Evolutionary conservation across 441 rosid species (phyloP).

Genomic region (Erodium texanum): DNA sequence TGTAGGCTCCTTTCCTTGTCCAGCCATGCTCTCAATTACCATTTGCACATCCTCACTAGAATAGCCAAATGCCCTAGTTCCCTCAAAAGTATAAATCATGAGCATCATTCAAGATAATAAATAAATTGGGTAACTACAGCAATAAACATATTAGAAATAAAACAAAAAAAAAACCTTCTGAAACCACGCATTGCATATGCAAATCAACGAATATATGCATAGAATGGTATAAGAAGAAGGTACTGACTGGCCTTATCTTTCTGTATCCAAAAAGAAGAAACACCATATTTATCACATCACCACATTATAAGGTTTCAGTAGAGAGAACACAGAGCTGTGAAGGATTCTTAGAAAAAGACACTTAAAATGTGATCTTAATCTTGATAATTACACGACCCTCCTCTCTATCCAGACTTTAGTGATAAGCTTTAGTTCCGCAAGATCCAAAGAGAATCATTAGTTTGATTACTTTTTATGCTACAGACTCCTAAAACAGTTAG

Average conservation of each 20-base stretch:
- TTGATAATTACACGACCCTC: neutral
- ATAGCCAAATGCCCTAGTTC: conserved; percentile 85
- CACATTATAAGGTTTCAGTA: neutral
- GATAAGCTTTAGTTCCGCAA: neutral
- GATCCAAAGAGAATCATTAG: neutral
- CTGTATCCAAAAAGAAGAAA: neutral
- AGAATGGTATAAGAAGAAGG: neutral
- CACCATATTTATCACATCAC: neutral
- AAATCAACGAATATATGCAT: neutral
- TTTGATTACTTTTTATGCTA: neutral
- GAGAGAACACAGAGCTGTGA: neutral
- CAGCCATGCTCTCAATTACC: conserved; percentile 95
- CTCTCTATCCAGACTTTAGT: neutral
- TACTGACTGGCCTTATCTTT: neutral
- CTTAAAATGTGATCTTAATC: neutral
- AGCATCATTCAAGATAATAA: neutral
- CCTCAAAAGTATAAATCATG: conserved; percentile 21
- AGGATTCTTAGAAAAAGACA: neutral
- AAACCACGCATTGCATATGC: neutral
- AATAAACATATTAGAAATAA: conserved; percentile 5
- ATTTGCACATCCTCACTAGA: conserved; percentile 99
- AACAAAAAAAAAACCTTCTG: neutral
- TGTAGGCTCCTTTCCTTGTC: conserved; percentile 96
- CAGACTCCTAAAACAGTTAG: neutral
- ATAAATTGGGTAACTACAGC: conserved; percentile 6